phyloP scores from a whole-genome alignment of 2,329 filamentous ascomycete genomes.

The Pyrenophora graminea region DNA sequence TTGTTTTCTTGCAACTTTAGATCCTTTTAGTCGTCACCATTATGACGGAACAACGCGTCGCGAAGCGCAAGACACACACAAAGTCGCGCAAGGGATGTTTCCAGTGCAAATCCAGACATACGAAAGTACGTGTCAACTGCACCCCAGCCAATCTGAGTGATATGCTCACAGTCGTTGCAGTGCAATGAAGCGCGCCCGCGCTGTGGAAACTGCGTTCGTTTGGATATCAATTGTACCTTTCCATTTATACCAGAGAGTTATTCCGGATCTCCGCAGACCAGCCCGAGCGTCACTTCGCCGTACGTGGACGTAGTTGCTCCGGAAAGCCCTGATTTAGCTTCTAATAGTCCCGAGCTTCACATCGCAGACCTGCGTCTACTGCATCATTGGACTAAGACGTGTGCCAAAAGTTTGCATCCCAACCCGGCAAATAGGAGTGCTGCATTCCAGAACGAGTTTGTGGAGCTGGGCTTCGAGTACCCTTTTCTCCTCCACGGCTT shows the following conservation, averaged over 20 bases:
- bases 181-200: slow-evolving; percentile 39
- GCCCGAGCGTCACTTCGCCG: slow-evolving; percentile 17
- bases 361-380: slow-evolving; percentile 36
- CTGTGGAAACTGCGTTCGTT: slow-evolving; percentile 37
- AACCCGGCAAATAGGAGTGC: slow-evolving; percentile 13
- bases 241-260: slow-evolving; percentile 25
- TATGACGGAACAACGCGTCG: slow-evolving; percentile 27
- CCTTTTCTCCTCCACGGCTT: slow-evolving; percentile 37
- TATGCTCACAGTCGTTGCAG: slow-evolving; percentile 14
- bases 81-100: slow-evolving; percentile 40
- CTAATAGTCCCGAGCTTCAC: slow-evolving; percentile 22
- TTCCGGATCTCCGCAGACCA: slow-evolving; percentile 23
- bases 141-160: slow-evolving; percentile 13
- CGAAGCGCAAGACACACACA: slow-evolving; percentile 39
- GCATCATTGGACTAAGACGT: slow-evolving; percentile 35
- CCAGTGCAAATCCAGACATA: slow-evolving; percentile 40
- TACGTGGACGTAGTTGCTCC: slow-evolving; percentile 3
- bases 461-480: slow-evolving; percentile 34
- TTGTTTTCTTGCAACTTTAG: background rate
- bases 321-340: slow-evolving; percentile 11
- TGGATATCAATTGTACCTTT: slow-evolving; percentile 39
- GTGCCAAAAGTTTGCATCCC: slow-evolving; percentile 26
- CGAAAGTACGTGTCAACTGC: slow-evolving; percentile 31
- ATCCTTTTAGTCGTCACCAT: background rate
- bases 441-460: slow-evolving; percentile 26